Percentiles rank a stretch among this genome's conserved stretches.
Conservation (phyloP, 2,329 filamentous ascomycete genomes). For the Neodidymelliopsis sp. region DNA sequence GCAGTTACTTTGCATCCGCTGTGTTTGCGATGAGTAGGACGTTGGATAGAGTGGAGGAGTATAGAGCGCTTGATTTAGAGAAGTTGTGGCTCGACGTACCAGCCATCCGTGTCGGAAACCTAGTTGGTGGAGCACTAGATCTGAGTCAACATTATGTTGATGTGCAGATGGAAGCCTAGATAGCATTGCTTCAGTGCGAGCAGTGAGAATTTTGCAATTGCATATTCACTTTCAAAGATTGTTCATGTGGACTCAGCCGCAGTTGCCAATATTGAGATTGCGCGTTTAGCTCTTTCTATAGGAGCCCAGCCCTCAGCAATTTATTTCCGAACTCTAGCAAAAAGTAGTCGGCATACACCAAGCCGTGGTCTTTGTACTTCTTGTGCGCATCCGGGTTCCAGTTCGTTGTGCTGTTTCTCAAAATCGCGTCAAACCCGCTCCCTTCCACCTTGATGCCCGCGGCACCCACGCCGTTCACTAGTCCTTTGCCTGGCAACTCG, state of each 20-base stretch:
- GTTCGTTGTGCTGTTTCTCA: constrained; percentile 58
- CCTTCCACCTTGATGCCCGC: constrained; percentile 30
- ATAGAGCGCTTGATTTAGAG: constrained; percentile 23
- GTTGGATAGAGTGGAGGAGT: constrained; percentile 17
- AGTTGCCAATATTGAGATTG: neutral
- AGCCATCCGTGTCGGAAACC: constrained; percentile 1
- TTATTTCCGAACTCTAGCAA: constrained; percentile 58
- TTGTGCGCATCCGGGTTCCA: constrained; percentile 56
- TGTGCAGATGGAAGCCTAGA: too few species aligned
- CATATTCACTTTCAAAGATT: neutral
- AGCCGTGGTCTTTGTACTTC: constrained; percentile 56
- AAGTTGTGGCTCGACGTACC: constrained; percentile 36
- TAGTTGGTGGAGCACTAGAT: neutral
- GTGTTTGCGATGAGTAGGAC: constrained; percentile 37
- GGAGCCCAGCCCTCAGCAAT: constrained; percentile 47
- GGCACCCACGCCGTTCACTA: constrained; percentile 24
- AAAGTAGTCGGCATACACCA: constrained; percentile 61
- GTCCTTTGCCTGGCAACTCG: constrained; percentile 10
- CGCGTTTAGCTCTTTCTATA: constrained; percentile 19
- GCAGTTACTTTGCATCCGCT: constrained; percentile 22
- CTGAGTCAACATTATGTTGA: neutral
- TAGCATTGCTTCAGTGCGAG: too few species aligned
- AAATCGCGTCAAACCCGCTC: constrained; percentile 54
- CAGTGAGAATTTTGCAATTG: too few species aligned
- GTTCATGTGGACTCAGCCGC: neutral